Evolutionary conservation across 1,284 basidiomycete genomes (phyloP).

Genomic region (Fomitopsis betulina): DNA sequence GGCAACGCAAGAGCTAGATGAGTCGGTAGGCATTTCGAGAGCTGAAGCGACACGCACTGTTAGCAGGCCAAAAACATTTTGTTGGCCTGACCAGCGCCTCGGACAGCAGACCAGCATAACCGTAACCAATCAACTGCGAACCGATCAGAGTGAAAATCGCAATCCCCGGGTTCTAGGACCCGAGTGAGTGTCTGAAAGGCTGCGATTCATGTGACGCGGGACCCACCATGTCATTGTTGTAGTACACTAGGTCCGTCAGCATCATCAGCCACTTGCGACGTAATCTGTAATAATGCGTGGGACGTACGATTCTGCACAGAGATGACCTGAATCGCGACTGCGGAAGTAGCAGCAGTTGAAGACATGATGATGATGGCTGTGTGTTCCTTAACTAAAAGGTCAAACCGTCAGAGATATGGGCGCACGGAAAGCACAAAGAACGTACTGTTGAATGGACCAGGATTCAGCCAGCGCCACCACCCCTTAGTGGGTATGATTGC

Average conservation of each 20-base stretch:
- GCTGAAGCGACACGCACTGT: slow-evolving; percentile 16
- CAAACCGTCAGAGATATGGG: neutral
- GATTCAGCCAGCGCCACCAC: slow-evolving; percentile 35
- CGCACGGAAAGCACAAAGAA: neutral
- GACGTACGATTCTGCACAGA: slow-evolving; percentile 30
- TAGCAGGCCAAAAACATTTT: slow-evolving; percentile 29
- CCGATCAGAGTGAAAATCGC: slow-evolving; percentile 30
- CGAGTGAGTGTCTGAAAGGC: neutral
- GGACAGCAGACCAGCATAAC: slow-evolving; percentile 27
- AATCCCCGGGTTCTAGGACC: slow-evolving; percentile 20
- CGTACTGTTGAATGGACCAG: slow-evolving; percentile 40
- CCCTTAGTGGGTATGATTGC: slow-evolving; percentile 29
- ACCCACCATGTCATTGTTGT: slow-evolving; percentile 27
- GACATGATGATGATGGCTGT: slow-evolving; percentile 34
- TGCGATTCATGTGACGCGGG: neutral
- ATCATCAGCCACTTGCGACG: neutral
- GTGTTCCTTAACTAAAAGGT: slow-evolving; percentile 27
- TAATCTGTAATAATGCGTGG: neutral
- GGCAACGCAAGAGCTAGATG: neutral
- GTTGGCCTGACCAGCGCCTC: slow-evolving; percentile 29
- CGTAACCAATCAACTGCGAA: slow-evolving; percentile 28
- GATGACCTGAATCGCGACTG: slow-evolving; percentile 33
- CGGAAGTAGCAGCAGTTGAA: slow-evolving; percentile 31
- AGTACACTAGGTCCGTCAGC: slow-evolving; percentile 23
- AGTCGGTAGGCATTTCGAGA: too few species aligned